Evolutionary conservation across 75 land plant species (phyloP).

Genomic region (Pseudotsuga menziesii): DNA sequence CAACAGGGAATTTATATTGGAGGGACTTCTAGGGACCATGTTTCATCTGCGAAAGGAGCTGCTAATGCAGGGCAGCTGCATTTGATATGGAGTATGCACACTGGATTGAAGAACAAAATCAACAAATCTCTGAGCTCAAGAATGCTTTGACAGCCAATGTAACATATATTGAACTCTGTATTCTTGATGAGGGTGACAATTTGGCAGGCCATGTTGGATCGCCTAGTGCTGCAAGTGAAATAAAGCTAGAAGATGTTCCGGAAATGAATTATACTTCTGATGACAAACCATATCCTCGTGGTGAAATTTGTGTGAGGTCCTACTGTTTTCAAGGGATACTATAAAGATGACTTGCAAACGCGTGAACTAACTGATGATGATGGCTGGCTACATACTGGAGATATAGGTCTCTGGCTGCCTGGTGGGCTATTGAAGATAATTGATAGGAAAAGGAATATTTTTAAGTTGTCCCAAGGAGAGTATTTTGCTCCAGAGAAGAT

Average conservation of each 20-base stretch:
- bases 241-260: slow-evolving; percentile 92
- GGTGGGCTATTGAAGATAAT: slow-evolving; percentile 92
- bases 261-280: slow-evolving; percentile 95
- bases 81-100: too few relatives aligned
- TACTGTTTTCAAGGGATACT: slow-evolving; percentile 87
- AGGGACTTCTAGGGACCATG: too few relatives aligned
- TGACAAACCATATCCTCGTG: slow-evolving; percentile 88
- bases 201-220: slow-evolving; percentile 97
- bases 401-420: slow-evolving; percentile 88
- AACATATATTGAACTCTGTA: too few relatives aligned
- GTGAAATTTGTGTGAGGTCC: slow-evolving; percentile 96
- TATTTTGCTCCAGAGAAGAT: slow-evolving; percentile 99
- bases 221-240: slow-evolving; percentile 89
- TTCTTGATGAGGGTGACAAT: slow-evolving; percentile 61
- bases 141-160: too few relatives aligned
- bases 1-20: too few relatives aligned
- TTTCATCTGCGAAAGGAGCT: too few relatives aligned
- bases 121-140: too few relatives aligned
- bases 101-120: too few relatives aligned
- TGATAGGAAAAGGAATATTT: slow-evolving; percentile 99
- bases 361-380: slow-evolving; percentile 85
- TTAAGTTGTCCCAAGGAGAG: slow-evolving; percentile 99
- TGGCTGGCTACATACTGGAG: slow-evolving; percentile 98
- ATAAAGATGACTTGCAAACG: slow-evolving; percentile 85
- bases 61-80: too few relatives aligned